Conservation (phyloP, 768 basidiomycete genomes). For the Leccinum rimulosum region DNA sequence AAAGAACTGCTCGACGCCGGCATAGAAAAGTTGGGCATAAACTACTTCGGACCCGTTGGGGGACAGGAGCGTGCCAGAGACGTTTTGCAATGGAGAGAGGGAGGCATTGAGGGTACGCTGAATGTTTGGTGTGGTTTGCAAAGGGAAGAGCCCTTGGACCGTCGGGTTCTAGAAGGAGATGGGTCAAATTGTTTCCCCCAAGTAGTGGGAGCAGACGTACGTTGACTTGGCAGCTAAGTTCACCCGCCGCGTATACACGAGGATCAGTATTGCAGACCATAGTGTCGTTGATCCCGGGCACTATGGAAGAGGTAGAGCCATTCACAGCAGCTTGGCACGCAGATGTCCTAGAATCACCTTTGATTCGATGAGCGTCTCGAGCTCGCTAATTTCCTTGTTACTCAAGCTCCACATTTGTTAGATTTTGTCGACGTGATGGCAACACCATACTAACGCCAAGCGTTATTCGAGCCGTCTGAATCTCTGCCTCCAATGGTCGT, state of each 20-base stretch:
- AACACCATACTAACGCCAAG: conserved; percentile 53
- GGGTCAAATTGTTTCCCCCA: background rate
- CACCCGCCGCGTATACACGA: conserved; percentile 71
- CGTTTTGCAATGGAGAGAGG: conserved; percentile 54
- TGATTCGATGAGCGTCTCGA: conserved; percentile 92
- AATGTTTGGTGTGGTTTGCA: conserved; percentile 71
- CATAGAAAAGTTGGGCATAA: conserved; percentile 75
- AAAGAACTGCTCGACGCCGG: conserved; percentile 86
- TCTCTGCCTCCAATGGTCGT: conserved; percentile 64
- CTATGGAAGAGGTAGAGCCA: conserved; percentile 29
- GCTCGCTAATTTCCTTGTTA: conserved; percentile 87
- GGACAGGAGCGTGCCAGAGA: conserved; percentile 25
- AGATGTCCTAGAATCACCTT: conserved; percentile 55
- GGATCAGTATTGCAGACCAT: conserved; percentile 71
- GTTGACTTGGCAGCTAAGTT: conserved; percentile 82
- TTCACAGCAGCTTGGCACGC: conserved; percentile 62
- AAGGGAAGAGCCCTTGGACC: conserved; percentile 71
- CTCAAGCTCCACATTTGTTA: conserved; percentile 45
- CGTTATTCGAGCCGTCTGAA: conserved; percentile 66
- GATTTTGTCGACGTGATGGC: background rate
- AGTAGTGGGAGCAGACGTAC: conserved; percentile 45
- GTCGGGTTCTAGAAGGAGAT: conserved; percentile 68
- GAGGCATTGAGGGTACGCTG: conserved; percentile 69
- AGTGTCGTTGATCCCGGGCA: conserved; percentile 49
- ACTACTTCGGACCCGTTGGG: conserved; percentile 56